Evolutionary conservation across 2,329 filamentous ascomycete species (phyloP).

Genomic region (Penicillium rolfsii): DNA sequence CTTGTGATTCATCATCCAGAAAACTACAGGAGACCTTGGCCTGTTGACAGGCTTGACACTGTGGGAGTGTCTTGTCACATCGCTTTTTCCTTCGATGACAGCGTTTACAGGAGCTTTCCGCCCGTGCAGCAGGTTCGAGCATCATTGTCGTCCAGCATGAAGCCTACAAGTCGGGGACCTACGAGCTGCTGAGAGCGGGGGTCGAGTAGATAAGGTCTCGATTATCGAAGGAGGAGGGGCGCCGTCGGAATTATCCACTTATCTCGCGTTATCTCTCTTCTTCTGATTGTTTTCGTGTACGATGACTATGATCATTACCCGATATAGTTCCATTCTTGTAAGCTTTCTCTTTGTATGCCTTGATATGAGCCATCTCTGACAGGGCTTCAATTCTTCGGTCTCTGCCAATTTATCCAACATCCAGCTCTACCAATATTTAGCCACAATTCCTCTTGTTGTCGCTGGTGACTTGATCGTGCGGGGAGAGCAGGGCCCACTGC

Average conservation of each 20-base stretch:
- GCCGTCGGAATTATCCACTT: background rate
- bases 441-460: background rate
- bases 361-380: background rate
- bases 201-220: background rate
- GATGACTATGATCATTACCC: background rate
- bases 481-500: background rate
- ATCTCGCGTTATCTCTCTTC: background rate
- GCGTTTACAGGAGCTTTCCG: constrained; percentile 42
- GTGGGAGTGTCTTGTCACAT: constrained; percentile 46
- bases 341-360: background rate
- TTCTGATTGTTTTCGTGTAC: background rate
- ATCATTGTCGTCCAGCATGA: constrained; percentile 9
- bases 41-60: constrained; percentile 45
- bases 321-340: background rate
- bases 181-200: background rate
- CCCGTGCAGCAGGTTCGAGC: constrained; percentile 29
- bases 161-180: background rate
- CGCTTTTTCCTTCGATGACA: constrained; percentile 51
- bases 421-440: background rate
- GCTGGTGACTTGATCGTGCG: background rate
- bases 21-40: constrained; percentile 49
- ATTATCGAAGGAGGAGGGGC: background rate
- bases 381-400: background rate
- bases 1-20: constrained; percentile 44
- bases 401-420: background rate